Conservation (phyloP, 2,329 filamentous ascomycete genomes). For the Calonectria montana region DNA sequence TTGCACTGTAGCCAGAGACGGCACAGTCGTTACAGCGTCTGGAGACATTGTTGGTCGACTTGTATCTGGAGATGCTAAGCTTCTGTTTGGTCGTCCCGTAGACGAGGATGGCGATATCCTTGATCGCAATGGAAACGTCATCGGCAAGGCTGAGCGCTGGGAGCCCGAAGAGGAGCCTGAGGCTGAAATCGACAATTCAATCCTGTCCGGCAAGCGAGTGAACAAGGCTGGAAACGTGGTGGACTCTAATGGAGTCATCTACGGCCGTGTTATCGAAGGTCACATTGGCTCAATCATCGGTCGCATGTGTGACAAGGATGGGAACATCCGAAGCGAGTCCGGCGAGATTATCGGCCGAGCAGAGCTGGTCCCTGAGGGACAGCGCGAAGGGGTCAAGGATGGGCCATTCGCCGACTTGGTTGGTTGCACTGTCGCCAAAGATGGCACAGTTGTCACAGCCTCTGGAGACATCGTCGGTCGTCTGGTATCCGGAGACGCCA, state of each 20-base stretch:
- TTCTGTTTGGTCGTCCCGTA: slow-evolving; percentile 72
- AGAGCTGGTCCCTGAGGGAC: slow-evolving; percentile 75
- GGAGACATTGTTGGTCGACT: slow-evolving; percentile 63
- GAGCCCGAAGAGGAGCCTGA: slow-evolving; percentile 60
- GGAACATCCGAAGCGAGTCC: slow-evolving; percentile 78
- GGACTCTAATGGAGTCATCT: slow-evolving; percentile 65
- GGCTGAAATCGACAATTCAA: slow-evolving; percentile 69
- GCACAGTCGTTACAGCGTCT: slow-evolving; percentile 44
- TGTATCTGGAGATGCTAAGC: slow-evolving; percentile 72
- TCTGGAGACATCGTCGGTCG: slow-evolving; percentile 79
- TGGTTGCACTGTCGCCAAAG: slow-evolving; percentile 74
- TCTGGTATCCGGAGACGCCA: slow-evolving; percentile 76
- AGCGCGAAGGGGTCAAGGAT: slow-evolving; percentile 71
- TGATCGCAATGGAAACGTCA: slow-evolving; percentile 73
- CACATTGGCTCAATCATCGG: slow-evolving; percentile 72
- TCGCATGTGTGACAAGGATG: slow-evolving; percentile 77
- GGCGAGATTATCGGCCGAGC: slow-evolving; percentile 76
- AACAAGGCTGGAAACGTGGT: slow-evolving; percentile 76
- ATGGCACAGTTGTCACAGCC: slow-evolving; percentile 74
- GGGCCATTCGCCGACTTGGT: slow-evolving; percentile 76
- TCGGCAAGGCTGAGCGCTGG: slow-evolving; percentile 77
- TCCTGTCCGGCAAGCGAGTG: slow-evolving; percentile 75
- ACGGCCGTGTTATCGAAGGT: slow-evolving; percentile 75
- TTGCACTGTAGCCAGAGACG: slow-evolving; percentile 82
- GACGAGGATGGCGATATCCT: slow-evolving; percentile 77